Base-by-base conservation (phyloP, 108 stramenopile genomes). In the Chaetoceros muelleri region DNA sequence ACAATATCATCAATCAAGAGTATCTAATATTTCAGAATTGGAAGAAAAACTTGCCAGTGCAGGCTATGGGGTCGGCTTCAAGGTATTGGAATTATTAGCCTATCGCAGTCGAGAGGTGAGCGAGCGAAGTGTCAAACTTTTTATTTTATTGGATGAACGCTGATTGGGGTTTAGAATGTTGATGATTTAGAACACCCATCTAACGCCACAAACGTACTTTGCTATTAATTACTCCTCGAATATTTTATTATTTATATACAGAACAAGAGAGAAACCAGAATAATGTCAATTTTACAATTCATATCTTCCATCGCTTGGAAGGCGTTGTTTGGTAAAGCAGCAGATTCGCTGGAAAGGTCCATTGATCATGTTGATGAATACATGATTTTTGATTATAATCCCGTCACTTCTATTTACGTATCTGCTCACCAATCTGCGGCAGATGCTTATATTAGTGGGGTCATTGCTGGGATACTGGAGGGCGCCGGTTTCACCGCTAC, bases 361-460 rank as follows among this genome's bases (percentile, higher is more conserved):
- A 90, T 93, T 23, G 95, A 98, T 48, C 85, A 95, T 61, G 91
- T 90, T 0, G 89, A 96, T 64, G 96, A 98, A 67, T 89, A 79
- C 73, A 96, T 96, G 95, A 96, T 96, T 63, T 78, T 93, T 34
- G 95, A 96, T 54, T 75, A 83, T 34, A 80, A 85, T 48, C 92
- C 95, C n/a, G 71, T 94, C 17, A 90, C 95, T 18, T 87, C 83
- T 34, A 85, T 78, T 23, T 94, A 82, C 69, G 76, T 88, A 3
- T 82, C 80, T 24, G 89, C 92, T 31, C 0, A 40, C 76, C 22
- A 86, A 93, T 64, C 73, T 94, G 44, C 86, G 92, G 29, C 84
- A 88, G 95, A 95, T 66, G 94, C 95, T 2, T 94, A 88, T 62
- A 73, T 96, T 28, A 83, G 85, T 22, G 96, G 96, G 8, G 94